These are phyloP conservation scores for Leccinum longicurvipes DNA, from an alignment of 768 basidiomycete genomes.

Conservation along the genomic window DNA sequence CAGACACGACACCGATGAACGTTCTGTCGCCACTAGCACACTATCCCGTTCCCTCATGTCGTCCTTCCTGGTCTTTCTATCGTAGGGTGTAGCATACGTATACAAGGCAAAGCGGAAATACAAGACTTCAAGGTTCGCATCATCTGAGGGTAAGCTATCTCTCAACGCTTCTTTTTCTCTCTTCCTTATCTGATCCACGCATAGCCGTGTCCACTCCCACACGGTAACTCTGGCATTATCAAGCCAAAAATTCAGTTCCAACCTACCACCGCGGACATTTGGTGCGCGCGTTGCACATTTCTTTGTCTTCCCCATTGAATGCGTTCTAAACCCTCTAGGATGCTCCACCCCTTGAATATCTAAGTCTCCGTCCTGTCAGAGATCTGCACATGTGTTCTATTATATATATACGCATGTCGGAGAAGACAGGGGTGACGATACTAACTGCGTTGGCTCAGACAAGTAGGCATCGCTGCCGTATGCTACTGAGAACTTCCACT, in stretches of 20 bases:
- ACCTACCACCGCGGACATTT: slow-evolving; percentile 93
- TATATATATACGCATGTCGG: no score
- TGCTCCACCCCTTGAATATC: slow-evolving; percentile 89
- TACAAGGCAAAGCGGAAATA: slow-evolving; percentile 96
- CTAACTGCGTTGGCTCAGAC: no score
- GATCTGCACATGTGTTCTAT: slow-evolving; percentile 10
- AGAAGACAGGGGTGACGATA: no score
- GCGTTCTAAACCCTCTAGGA: slow-evolving; percentile 40
- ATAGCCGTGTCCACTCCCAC: slow-evolving; percentile 85
- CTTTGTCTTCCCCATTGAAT: background rate
- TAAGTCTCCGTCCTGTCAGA: slow-evolving; percentile 37
- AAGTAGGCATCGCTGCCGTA: no score
- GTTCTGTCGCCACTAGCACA: slow-evolving; percentile 61
- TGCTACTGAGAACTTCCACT: no score
- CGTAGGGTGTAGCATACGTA: slow-evolving; percentile 92
- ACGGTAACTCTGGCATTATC: slow-evolving; percentile 93
- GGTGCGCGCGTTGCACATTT: slow-evolving; percentile 77
- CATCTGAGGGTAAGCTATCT: slow-evolving; percentile 87
- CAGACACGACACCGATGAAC: slow-evolving; percentile 18
- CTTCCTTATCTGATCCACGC: background rate
- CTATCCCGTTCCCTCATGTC: background rate
- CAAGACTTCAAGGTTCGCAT: slow-evolving; percentile 94
- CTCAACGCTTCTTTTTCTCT: background rate
- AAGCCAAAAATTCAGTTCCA: slow-evolving; percentile 94
- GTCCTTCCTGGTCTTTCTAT: background rate